Percentiles rank a stretch among this genome's conserved stretches.
phyloP scores from a whole-genome alignment of 1,284 basidiomycete species.

The Melampsora larici-populina region DNA sequence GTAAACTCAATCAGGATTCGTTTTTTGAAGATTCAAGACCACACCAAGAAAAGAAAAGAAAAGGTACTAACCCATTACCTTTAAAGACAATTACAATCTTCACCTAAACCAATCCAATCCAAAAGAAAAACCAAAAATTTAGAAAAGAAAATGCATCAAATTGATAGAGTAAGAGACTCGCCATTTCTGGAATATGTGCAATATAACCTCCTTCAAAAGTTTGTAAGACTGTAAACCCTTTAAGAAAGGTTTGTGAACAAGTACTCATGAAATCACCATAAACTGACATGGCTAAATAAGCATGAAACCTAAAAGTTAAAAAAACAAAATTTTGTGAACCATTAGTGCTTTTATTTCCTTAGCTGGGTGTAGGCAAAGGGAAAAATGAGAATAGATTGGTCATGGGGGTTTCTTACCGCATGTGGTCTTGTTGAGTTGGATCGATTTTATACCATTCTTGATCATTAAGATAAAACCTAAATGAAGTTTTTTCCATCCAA shows the following conservation, averaged over 20 bases:
- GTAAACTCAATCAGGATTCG: not conserved
- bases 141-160: not conserved
- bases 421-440: conserved; percentile 24
- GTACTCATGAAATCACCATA: conserved; percentile 43
- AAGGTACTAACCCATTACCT: conserved; percentile 40
- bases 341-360: too few species aligned
- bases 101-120: not conserved
- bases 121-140: too few species aligned
- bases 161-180: not conserved
- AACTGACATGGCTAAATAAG: conserved; percentile 43
- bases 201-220: conserved; percentile 43
- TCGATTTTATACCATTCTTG: conserved; percentile 21
- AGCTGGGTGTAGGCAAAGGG: too few species aligned
- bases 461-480: too few species aligned
- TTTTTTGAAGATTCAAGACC: not conserved
- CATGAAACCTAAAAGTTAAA: conserved; percentile 30
- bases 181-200: conserved; percentile 45
- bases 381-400: too few species aligned
- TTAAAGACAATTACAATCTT: conserved; percentile 47
- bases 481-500: too few species aligned
- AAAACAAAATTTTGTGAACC: too few species aligned
- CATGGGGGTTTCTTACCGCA: too few species aligned
- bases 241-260: conserved; percentile 45
- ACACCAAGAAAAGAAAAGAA: not conserved
- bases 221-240: conserved; percentile 45